Percentiles rank a stretch among this genome's conserved stretches.
Conservation (phyloP, 331 rosid species). For the Malus hybrid region DNA sequence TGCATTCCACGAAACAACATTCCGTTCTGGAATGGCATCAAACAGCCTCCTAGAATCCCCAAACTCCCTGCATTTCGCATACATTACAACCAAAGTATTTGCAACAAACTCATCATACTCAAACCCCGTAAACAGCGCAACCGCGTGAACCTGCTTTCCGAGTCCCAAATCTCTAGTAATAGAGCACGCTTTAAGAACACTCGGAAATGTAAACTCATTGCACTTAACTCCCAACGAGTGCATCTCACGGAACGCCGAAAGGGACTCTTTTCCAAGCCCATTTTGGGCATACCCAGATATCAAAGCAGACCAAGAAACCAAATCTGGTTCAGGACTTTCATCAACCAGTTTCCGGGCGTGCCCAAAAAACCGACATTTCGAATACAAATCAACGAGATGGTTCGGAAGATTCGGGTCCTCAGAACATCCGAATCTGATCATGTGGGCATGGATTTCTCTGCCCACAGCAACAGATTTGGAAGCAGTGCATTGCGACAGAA, state of each 20-base stretch:
- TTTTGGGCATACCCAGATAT: constrained; percentile 38
- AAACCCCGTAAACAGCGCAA: constrained; percentile 54
- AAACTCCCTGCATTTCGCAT: constrained; percentile 60
- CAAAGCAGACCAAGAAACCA: constrained; percentile 68
- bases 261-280: constrained; percentile 31
- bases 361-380: constrained; percentile 40
- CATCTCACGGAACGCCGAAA: constrained; percentile 38
- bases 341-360: constrained; percentile 59
- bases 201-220: constrained; percentile 63
- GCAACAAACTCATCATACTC: constrained; percentile 70
- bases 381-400: constrained; percentile 37
- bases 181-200: constrained; percentile 75
- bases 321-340: constrained; percentile 48
- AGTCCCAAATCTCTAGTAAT: constrained; percentile 35
- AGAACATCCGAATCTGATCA: constrained; percentile 53
- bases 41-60: constrained; percentile 57
- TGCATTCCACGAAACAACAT: constrained; percentile 75
- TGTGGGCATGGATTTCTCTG: constrained; percentile 60
- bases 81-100: constrained; percentile 76
- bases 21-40: constrained; percentile 31
- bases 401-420: constrained; percentile 34
- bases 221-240: constrained; percentile 43
- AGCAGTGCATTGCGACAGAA: constrained; percentile 47
- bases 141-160: constrained; percentile 64
- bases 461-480: constrained; percentile 45